Evolutionary conservation across 805 yeast genomes (phyloP).

Genomic region (Vanderwaltozyma polyspora): DNA sequence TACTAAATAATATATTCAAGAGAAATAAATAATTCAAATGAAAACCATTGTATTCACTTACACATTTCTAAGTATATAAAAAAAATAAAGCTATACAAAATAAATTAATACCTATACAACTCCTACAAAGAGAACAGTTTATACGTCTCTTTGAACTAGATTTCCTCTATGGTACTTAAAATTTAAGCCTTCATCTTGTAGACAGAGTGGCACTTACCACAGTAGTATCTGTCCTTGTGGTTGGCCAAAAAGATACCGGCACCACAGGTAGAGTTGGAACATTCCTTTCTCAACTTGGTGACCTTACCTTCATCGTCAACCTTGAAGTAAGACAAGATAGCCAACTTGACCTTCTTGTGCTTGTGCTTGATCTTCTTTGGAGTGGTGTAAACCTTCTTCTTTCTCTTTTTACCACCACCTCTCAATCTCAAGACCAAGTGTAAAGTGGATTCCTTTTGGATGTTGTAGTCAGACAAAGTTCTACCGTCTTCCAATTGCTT

Average conservation of each 20-base stretch:
- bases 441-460: constrained; percentile 93
- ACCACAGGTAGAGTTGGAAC: constrained; percentile 91
- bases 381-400: constrained; percentile 99
- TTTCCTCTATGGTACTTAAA: too few relatives aligned
- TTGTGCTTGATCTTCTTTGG: constrained; percentile 99
- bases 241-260: constrained; percentile 99
- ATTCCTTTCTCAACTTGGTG: constrained; percentile 97
- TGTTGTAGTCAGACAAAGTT: constrained; percentile 94
- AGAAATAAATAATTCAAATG: too few relatives aligned
- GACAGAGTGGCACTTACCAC: constrained; percentile 99
- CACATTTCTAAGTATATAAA: too few relatives aligned
- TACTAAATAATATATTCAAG: too few relatives aligned
- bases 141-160: too few relatives aligned
- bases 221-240: constrained; percentile 98
- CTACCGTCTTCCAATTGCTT: constrained; percentile 95
- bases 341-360: constrained; percentile 98
- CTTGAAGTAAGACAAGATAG: constrained; percentile 98
- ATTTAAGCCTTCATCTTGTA: constrained; percentile 39
- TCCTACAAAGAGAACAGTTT: too few relatives aligned
- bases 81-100: background rate
- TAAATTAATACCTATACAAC: constrained; percentile 4
- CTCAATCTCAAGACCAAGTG: constrained; percentile 95
- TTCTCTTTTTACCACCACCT: constrained; percentile 99
- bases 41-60: too few relatives aligned
- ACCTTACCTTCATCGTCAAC: constrained; percentile 98